phyloP scores from a whole-genome alignment of 768 basidiomycete species.

The Naganishia kalamii region DNA sequence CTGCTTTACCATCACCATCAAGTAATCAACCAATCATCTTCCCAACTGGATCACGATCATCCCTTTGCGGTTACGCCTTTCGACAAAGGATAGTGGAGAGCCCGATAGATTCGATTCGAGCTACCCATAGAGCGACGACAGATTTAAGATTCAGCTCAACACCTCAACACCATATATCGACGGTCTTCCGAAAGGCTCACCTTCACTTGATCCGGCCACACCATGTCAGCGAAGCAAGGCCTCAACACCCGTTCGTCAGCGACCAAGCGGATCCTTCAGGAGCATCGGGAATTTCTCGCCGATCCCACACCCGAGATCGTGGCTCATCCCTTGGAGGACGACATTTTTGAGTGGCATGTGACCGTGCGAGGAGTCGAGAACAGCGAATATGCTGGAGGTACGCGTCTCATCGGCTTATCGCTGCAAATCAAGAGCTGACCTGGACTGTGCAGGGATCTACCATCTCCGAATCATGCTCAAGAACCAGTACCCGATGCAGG shows the following conservation, averaged over 20 bases:
- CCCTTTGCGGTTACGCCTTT: too few species aligned
- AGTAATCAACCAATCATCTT: too few species aligned
- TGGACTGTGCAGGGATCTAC: conserved; percentile 55
- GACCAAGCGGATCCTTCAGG: conserved; percentile 95
- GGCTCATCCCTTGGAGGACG: conserved; percentile 67
- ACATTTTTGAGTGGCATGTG: conserved; percentile 81
- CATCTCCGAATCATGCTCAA: conserved; percentile 86
- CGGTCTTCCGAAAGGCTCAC: too few species aligned
- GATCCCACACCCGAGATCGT: conserved; percentile 81
- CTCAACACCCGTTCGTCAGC: conserved; percentile 53
- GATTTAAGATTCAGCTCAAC: too few species aligned
- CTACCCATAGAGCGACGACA: too few species aligned
- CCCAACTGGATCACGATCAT: too few species aligned
- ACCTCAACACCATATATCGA: too few species aligned
- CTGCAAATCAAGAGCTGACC: neutral
- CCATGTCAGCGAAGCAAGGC: conserved; percentile 25
- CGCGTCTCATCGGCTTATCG: conserved; percentile 18
- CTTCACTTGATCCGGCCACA: too few species aligned
- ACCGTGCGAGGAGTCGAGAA: conserved; percentile 82
- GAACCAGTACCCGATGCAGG: conserved; percentile 91
- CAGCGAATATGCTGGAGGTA: conserved; percentile 85
- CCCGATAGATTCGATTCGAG: too few species aligned
- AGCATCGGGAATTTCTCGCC: conserved; percentile 77
- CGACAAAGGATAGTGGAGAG: too few species aligned
- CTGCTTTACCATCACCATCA: too few species aligned